Base-by-base conservation (phyloP, 345 rosid species). In the Kandelia obovata region DNA sequence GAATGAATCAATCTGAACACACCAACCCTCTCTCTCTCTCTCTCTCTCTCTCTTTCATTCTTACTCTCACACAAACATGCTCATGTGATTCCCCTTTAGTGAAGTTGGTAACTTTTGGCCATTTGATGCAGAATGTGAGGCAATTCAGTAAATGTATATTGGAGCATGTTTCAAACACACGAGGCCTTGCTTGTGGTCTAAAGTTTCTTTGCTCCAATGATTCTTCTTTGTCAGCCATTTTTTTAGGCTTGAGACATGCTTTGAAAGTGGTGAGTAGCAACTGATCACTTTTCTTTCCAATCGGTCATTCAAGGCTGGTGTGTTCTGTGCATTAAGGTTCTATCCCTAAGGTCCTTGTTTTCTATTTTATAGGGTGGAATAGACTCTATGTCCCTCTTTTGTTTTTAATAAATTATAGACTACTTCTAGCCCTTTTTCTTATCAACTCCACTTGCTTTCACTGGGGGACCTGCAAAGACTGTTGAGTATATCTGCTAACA, bases 151-250 rank as follows among this genome's bases (percentile, higher is more conserved):
- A 95, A 83, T 78, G 82, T 75, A 82, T 92, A 78, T 83, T 92
- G 87, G 97, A 95, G 71, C 90, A 87, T 68, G 88, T 95, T 78
- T 91, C 99, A 71, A 80, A 80, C 71, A 89, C 90, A 28, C 78
- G 85, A 43, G 97, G 99, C 72, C 97, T 92, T 71, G 74, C 88
- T 75, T 70, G 77, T 79, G 90, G 97, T 71, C 73, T 95, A 86
- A 87, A 92, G 82, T 95, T 92, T 84, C 93, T 92, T 77, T 87
- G 85, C 79, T 95, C 97, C 47, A 61, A 75, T 28, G 26, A 65
- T 67, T 77, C 84, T 74, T 85, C 95, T 73, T 72, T 90, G 68
- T 75, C 73, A 37, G 85, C 86, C 71, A 78, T 85, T 66, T 83
- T 80, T 80, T 74, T 76, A 67, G 99, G 99, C 70, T 77, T 89